Evolutionary conservation across 129 eudicot genomes (phyloP), one percentile per base, ranked within the genome.

Genomic region (Cynara cardunculus): DNA sequence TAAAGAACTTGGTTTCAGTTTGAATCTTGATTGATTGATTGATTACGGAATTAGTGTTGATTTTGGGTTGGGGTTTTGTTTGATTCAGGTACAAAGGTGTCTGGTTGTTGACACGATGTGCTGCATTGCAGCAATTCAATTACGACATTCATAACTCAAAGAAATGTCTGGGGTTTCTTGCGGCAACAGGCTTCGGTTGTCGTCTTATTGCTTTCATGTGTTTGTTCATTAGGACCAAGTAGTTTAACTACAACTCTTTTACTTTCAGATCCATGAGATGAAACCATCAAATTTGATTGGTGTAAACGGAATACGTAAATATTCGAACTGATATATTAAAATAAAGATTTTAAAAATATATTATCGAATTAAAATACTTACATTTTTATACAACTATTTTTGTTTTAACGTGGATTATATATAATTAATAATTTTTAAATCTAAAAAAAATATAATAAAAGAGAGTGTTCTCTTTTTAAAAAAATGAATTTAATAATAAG

Each of bases 61-160:
- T 31, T 31, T 31, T 31, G 35, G 4, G 34, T 62, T 70, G 59
- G 59, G 67, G 14, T 61, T 21, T 26, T 30, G 11, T 76, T 62
- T 77, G 22, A 53, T 16, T 53, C 84, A 96, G 99, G 87, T 96
- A 84, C 85, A 69, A 83, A 0, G 99, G 98, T 21, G 97, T 92
- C 49, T 96, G 97, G 97, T 67, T 92, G 77, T 85, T 96, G 84
- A 91, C 99, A 32, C 89, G 97, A 4, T 95, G 97, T 75, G 91
- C 91, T 19, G 88, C 89, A 13, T 71, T 95, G 76, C 76, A 88
- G 85, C 82, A 88, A 44, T 82, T 80, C 31, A 87, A 92, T 14
- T 95, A 84, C 72, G 81, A 85, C 49, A 89, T 92, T 65, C 86
- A 87, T 61, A 75, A 85, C 77, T 90, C 89, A 75, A 73, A 6